Evolutionary conservation across 495 filamentous ascomycete species (phyloP), one percentile per base, ranked within the genome.

Genomic region (Lasiosphaeria ovina): DNA sequence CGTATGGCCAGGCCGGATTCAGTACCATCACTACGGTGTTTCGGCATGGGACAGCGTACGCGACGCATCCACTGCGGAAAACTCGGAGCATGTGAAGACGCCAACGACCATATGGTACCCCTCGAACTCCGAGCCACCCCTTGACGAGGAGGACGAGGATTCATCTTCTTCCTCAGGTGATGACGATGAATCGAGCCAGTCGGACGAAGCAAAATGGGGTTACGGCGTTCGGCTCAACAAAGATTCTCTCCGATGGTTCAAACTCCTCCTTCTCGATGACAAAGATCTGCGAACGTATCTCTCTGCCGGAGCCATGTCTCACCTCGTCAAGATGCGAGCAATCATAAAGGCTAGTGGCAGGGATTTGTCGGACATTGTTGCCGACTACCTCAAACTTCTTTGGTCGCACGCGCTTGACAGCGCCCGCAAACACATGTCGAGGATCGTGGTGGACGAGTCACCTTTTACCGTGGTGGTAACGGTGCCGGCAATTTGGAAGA

Each of bases 261-360:
- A 53, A 35, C 51, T 53, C 10, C 51, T 53, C n/a, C 51, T 53
- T 32, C 32, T 53, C n/a, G 51, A 53, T 32, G 51, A 53, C 51
- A 53, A 32, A 35, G 51, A 53, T 32, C 32, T 53, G 51, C 4
- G 7, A 12, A n/a, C 10, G 51, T 53, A 53, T 35, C 51, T 53
- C 4, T 53, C 51, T 31, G 4, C 51, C 3, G 51, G 16, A 11
- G 32, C n/a, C 11, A 53, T 53, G 51, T 53, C 51, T n/a, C 51
- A 53, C 32, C 32, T 53, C n/a, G 16, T n/a, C n/a, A 53, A 53
- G 51, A 53, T 53, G 51, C 51, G 51, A 31, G 31, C n/a, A 31
- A 35, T 53, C 32, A 35, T 53, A n/a, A 5, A 7, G 51, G 16
- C 24, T n/a, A 53, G 51, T 32, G 51, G 51, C 51, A 53, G 34